Evolutionary conservation across 2,329 filamentous ascomycete genomes (phyloP).

Genomic region (Gyromitra esculenta): DNA sequence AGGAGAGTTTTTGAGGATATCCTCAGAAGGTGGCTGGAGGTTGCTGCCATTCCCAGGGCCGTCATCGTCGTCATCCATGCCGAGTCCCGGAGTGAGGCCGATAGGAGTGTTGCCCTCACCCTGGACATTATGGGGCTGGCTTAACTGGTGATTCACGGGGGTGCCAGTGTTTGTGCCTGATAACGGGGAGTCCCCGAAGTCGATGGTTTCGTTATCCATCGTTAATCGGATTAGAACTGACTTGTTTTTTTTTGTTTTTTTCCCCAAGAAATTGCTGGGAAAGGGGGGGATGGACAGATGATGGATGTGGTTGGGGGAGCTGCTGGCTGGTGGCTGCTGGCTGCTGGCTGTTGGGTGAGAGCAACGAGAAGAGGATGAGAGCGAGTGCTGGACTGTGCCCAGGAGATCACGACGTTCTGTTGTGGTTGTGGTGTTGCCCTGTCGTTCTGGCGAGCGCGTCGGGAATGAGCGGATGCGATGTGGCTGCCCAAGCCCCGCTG

Average conservation of each 20-base stretch:
- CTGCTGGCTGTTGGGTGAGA: no score
- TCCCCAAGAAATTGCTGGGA: conserved; percentile 10
- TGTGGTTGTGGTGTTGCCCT: conserved; percentile 42
- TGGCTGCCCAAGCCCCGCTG: conserved; percentile 19
- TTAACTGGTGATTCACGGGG: conserved; percentile 46
- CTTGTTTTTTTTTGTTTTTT: conserved; percentile 11
- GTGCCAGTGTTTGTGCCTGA: conserved; percentile 50
- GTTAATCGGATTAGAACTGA: conserved; percentile 6
- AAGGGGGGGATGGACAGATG: conserved; percentile 8
- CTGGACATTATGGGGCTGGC: conserved; percentile 42
- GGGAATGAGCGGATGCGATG: conserved; percentile 34
- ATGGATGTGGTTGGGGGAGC: neutral
- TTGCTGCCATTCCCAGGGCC: conserved; percentile 33
- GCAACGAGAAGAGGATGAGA: conserved; percentile 7
- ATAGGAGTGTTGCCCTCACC: conserved; percentile 47
- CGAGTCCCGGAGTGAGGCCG: conserved; percentile 46
- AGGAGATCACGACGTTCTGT: conserved; percentile 41
- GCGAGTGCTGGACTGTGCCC: conserved; percentile 43
- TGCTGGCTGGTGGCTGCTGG: neutral
- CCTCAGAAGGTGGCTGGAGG: conserved; percentile 45
- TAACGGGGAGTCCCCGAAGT: conserved; percentile 52
- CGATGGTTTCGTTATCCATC: conserved; percentile 51
- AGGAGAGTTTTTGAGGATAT: conserved; percentile 37
- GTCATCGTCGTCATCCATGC: conserved; percentile 53
- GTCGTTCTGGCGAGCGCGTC: conserved; percentile 41